Evolutionary conservation across 805 yeast species (phyloP).

Genomic region (Ogataea dorogensis): DNA sequence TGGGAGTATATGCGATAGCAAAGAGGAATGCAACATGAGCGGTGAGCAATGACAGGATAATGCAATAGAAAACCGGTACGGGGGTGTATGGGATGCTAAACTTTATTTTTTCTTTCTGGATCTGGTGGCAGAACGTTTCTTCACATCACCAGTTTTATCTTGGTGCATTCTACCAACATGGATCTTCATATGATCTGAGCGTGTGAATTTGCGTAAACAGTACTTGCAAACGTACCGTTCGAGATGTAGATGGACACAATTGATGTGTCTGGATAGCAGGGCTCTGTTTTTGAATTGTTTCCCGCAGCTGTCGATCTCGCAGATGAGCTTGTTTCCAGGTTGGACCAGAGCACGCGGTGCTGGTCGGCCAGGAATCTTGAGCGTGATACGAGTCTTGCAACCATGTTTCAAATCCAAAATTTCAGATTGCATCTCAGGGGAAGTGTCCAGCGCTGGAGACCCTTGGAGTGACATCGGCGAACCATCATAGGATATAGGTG

Average conservation of each 20-base stretch:
- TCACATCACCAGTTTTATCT: constrained; percentile 9
- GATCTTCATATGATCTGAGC: constrained; percentile 66
- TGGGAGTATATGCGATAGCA: constrained; percentile 3
- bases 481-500: constrained; percentile 3
- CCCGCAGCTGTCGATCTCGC: constrained; percentile 34
- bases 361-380: constrained; percentile 12
- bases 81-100: constrained; percentile 1
- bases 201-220: constrained; percentile 61
- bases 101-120: constrained; percentile 13
- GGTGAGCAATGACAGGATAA: constrained; percentile 2
- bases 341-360: constrained; percentile 4
- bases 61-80: constrained; percentile 9
- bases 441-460: constrained; percentile 5
- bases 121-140: constrained; percentile 6
- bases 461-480: constrained; percentile 4
- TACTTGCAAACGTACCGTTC: constrained; percentile 53
- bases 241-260: constrained; percentile 57
- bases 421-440: constrained; percentile 4
- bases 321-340: constrained; percentile 36
- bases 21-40: constrained; percentile 4
- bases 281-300: constrained; percentile 59
- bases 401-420: neutral
- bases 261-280: constrained; percentile 63
- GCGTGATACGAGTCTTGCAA: constrained; percentile 6
- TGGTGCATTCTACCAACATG: constrained; percentile 49